Evolutionary conservation across 768 basidiomycete species (phyloP), one percentile per base, ranked within the genome.

Genomic region (Naematelia aurantialba): DNA sequence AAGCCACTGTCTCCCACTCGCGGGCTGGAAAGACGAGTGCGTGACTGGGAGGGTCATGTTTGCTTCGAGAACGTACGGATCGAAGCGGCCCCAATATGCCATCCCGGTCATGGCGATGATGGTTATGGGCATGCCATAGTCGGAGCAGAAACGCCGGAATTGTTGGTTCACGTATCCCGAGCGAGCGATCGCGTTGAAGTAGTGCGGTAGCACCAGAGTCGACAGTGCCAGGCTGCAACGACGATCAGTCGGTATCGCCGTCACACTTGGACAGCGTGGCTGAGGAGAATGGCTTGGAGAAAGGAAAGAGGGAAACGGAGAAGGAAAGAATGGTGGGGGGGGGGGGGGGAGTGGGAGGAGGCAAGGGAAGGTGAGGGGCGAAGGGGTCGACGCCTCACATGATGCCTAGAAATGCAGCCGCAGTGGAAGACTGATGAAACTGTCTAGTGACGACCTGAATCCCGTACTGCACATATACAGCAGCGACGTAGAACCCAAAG

Each of bases 111-210:
- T 70, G 0, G 87, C 87, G 12, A 93, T 77, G 30, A 94, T 81
- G 0, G 89, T 85, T 21, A 91, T 86, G 0, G 91, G 89, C 89
- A 93, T 91, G 1, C 90, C 90, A 68, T 94, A 93, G 69, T 93
- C 90, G 0, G 85, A 84, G 56, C 88, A 81, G 76, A 92, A 88
- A 10, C 86, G 80, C 14, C 91, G 82, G 26, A 88, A 80, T 57
- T 87, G 83, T 1, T 85, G 83, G 68, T 90, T 87, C 68, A 91
- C 87, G 68, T 85, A 85, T 0, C 81, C 68, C 5, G 85, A 84
- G 31, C 79, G 77, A 5, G 89, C 85, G 44, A 89, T 75, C 8
- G 80, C 77, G 66, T 85, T 85, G 77, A 90, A 90, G 48, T 88
- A 80, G 76, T 89, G 89, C 29, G 87, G 84, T 0, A 83, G 79